Evolutionary conservation across 441 rosid genomes (phyloP).

Genomic region (Eutrema salsugineum): DNA sequence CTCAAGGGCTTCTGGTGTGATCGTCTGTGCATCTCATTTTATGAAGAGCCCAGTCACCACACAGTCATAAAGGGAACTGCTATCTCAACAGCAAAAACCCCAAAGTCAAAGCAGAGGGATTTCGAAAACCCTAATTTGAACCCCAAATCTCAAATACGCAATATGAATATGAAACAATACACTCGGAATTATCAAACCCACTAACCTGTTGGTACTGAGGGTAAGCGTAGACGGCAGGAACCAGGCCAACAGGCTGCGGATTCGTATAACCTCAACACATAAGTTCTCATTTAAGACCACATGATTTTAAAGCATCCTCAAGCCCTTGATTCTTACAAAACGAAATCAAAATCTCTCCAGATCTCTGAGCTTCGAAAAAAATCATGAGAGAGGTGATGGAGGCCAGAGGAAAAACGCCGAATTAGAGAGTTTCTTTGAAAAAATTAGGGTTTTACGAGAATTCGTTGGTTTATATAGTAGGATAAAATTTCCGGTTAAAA

Average conservation of each 20-base stretch:
- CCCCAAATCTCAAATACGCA: neutral
- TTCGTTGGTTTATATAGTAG: too few relatives aligned
- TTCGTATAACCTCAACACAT: too few relatives aligned
- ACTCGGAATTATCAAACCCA: neutral
- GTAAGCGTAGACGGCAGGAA: conserved; percentile 54
- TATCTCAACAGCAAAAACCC: neutral
- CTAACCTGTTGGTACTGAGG: conserved; percentile 90
- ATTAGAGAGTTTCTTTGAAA: too few relatives aligned
- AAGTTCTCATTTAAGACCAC: too few relatives aligned
- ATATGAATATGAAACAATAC: conserved; percentile 4
- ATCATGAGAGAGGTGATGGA: too few relatives aligned
- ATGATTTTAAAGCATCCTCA: too few relatives aligned
- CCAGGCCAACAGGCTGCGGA: conserved; percentile 50
- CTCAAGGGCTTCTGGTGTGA: conserved; percentile 94
- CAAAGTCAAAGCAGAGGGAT: neutral
- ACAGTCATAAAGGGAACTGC: neutral
- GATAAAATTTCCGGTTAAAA: too few relatives aligned
- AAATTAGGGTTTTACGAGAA: too few relatives aligned
- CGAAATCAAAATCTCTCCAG: too few relatives aligned
- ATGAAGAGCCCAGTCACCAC: neutral
- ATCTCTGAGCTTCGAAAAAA: too few relatives aligned
- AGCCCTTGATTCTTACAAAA: too few relatives aligned
- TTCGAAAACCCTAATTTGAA: conserved; percentile 22
- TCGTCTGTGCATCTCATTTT: conserved; percentile 73
- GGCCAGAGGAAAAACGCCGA: too few relatives aligned